phyloP scores from a whole-genome alignment of 2,329 filamentous ascomycete species.

The Penicillium olsonii region DNA sequence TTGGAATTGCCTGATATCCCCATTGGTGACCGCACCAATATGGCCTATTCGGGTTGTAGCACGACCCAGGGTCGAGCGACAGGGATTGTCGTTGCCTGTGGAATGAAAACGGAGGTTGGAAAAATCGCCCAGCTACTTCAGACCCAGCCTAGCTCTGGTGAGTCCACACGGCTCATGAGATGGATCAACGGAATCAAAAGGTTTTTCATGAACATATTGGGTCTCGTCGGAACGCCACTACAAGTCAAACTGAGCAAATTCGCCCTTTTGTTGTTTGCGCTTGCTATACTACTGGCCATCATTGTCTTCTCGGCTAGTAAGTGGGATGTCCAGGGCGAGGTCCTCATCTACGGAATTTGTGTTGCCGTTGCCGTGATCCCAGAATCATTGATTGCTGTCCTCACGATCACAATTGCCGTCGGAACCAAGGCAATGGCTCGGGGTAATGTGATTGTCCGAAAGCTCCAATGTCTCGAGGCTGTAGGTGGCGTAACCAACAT shows the following conservation, averaged over 20 bases:
- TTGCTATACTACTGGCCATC: constrained; percentile 64
- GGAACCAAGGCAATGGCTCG: constrained; percentile 57
- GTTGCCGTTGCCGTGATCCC: constrained; percentile 63
- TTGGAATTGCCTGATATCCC: constrained; percentile 28
- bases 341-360: constrained; percentile 61
- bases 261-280: constrained; percentile 74
- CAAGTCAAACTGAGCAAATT: constrained; percentile 85
- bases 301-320: constrained; percentile 63
- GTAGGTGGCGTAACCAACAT: constrained; percentile 60
- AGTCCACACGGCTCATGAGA: constrained; percentile 24
- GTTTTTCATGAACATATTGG: constrained; percentile 53
- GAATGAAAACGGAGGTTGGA: constrained; percentile 64
- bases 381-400: constrained; percentile 63
- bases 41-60: constrained; percentile 62
- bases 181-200: constrained; percentile 45
- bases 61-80: constrained; percentile 61
- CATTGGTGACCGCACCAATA: constrained; percentile 61
- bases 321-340: constrained; percentile 58
- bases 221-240: constrained; percentile 70
- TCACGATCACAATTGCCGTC: constrained; percentile 63
- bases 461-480: constrained; percentile 57
- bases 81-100: constrained; percentile 61
- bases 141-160: constrained; percentile 42
- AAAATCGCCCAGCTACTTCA: constrained; percentile 61
- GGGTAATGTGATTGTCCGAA: constrained; percentile 56